These are phyloP conservation scores for Diaporthe velutina DNA, from an alignment of 2,329 filamentous ascomycete species.

Conservation along the genomic window DNA sequence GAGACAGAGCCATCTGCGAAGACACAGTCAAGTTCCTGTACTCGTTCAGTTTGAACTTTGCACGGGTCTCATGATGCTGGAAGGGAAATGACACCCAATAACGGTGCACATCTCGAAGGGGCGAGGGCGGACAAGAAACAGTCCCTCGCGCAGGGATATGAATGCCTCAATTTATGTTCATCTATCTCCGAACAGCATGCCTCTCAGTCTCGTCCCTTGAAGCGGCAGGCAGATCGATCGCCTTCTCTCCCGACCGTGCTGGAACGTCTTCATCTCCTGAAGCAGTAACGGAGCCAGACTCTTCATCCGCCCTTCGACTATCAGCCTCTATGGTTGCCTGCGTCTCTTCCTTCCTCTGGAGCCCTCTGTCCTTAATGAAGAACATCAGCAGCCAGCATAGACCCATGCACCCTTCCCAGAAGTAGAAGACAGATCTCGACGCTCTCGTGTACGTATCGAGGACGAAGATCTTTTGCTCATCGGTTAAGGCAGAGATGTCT, in stretches of 20 bases:
- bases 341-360: slow-evolving; percentile 36
- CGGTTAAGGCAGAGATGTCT: slow-evolving; percentile 50
- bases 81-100: neutral
- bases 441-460: slow-evolving; percentile 37
- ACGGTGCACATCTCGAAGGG: neutral
- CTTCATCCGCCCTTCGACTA: slow-evolving; percentile 1
- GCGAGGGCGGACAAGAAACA: neutral
- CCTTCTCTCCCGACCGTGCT: neutral
- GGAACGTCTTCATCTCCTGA: slow-evolving; percentile 19
- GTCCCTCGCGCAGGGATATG: too few species aligned
- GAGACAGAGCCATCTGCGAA: neutral
- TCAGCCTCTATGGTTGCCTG: neutral
- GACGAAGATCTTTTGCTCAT: slow-evolving; percentile 20
- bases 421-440: slow-evolving; percentile 38
- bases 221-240: neutral
- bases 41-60: neutral
- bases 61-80: neutral
- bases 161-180: neutral
- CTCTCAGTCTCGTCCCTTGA: neutral
- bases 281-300: neutral
- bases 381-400: slow-evolving; percentile 34
- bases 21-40: neutral
- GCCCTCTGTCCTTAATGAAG: slow-evolving; percentile 37
- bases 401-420: slow-evolving; percentile 37
- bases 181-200: neutral